Evolutionary conservation across 106 monocot species (phyloP).

Genomic region (Agapanthus africanus): DNA sequence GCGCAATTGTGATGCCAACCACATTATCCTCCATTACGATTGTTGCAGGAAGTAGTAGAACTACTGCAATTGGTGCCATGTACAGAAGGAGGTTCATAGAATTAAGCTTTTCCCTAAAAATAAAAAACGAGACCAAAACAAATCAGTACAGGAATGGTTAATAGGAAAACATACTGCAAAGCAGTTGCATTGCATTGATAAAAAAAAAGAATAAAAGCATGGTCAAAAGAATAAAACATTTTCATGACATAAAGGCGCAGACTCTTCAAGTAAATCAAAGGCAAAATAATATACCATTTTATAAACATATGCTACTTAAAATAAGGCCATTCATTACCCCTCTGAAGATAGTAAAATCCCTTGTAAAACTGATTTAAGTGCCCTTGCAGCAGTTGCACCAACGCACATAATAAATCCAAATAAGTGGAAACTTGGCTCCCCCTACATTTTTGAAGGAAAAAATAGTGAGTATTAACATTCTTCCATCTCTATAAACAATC

Average conservation of each 20-base stretch:
- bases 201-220: too few species aligned
- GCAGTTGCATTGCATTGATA: too few species aligned
- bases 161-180: too few species aligned
- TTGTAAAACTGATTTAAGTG: slow-evolving; percentile 62
- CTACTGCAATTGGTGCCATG: slow-evolving; percentile 71
- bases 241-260: not conserved
- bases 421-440: slow-evolving; percentile 68
- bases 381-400: slow-evolving; percentile 72
- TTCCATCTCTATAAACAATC: not conserved
- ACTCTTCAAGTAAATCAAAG: not conserved
- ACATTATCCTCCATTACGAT: slow-evolving; percentile 67
- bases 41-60: slow-evolving; percentile 62
- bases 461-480: not conserved
- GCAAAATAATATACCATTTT: not conserved
- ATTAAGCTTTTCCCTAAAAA: slow-evolving; percentile 74
- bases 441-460: slow-evolving; percentile 30
- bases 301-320: not conserved
- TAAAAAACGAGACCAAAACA: too few species aligned
- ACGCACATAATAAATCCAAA: slow-evolving; percentile 71
- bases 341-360: slow-evolving; percentile 70
- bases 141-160: too few species aligned
- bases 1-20: slow-evolving; percentile 64
- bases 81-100: slow-evolving; percentile 80
- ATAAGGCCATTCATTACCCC: slow-evolving; percentile 29
- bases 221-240: not conserved